These are phyloP conservation scores for Pseudonitzschia multiseries DNA, from an alignment of 108 stramenopile species.

Conservation along the genomic window DNA sequence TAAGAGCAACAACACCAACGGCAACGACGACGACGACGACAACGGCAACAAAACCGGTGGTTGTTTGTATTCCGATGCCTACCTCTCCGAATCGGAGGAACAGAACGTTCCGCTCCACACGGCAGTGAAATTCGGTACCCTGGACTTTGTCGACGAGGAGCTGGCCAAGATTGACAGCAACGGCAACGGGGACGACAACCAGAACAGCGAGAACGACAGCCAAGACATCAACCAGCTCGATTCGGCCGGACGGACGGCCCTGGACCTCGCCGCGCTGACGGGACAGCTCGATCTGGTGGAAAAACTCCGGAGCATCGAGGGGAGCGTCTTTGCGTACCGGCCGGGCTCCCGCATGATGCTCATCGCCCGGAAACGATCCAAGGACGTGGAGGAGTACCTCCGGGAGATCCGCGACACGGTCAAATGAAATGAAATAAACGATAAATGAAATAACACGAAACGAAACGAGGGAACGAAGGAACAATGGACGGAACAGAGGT, in stretches of 20 bases:
- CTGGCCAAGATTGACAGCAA: not conserved
- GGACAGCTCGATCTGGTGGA: not conserved
- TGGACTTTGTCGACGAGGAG: slow-evolving; percentile 3
- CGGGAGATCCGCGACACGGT: not conserved
- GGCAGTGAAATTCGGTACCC: slow-evolving; percentile 3
- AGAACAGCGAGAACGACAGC: not conserved
- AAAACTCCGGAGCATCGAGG: not conserved
- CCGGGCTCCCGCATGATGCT: not conserved
- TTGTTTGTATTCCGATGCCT: slow-evolving; percentile 1
- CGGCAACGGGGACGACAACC: not conserved
- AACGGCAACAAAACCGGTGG: not conserved
- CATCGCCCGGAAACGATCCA: not conserved
- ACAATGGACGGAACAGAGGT: too few species aligned
- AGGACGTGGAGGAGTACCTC: not conserved
- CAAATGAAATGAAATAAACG: too few species aligned
- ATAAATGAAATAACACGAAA: too few species aligned
- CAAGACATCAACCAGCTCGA: not conserved
- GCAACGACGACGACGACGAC: not conserved
- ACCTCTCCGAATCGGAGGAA: slow-evolving; percentile 4
- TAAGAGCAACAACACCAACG: not conserved
- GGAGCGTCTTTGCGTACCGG: not conserved
- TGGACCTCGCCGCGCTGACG: slow-evolving; percentile 13
- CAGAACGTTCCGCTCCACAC: not conserved
- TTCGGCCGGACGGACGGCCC: slow-evolving; percentile 1
- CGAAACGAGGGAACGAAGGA: too few species aligned